Base-by-base conservation (phyloP, 768 basidiomycete species). In the Macrolepiota albuminosa region DNA sequence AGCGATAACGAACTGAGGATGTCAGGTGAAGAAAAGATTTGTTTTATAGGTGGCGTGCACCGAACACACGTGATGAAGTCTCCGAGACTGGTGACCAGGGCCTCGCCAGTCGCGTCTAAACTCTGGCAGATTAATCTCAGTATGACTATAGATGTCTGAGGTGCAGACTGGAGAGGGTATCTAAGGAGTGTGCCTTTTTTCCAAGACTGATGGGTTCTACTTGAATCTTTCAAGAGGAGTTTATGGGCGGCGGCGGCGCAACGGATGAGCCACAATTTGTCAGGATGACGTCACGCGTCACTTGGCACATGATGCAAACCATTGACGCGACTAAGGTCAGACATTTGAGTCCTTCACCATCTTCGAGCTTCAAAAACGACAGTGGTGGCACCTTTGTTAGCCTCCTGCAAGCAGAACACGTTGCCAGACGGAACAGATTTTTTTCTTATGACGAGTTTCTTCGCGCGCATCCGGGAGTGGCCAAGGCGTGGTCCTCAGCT, bases 71-170 rank as follows among this genome's bases (percentile, higher is more conserved):
- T 21, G 21, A 21, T 21, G 21, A 21, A 21, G 21, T 21, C 21
- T 21, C 21, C 21, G 21, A 21, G 21, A 21, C 21, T 21, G 21
- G 21, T 21, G 21, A 21, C 21, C 21, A 21, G 21, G 21, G 21
- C 21, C 21, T 21, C 21, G 21, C 21, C 21, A 21, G 21, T 21
- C 21, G 21, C 21, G 21, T 21, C 21, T 21, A 21, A 21, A 0
- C 21, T 21, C 21, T 21, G 21, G 21, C 21, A 21, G 21, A 21
- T 21, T 21, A 21, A 21, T 21, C 21, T 21, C 21, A 21, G 21
- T 21, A 21, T 64, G 61, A 62, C 70, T 76, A 63, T 75, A 77
- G 7, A 75, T 78, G 53, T 78, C 78, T 7, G 75, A 74, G 55
- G 78, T 70, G 67, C 71, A 72, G 50, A 78, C 21, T 21, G 21